Conservation (phyloP, 176 grass and related monocot genomes). For the Aegilops sharonensis region DNA sequence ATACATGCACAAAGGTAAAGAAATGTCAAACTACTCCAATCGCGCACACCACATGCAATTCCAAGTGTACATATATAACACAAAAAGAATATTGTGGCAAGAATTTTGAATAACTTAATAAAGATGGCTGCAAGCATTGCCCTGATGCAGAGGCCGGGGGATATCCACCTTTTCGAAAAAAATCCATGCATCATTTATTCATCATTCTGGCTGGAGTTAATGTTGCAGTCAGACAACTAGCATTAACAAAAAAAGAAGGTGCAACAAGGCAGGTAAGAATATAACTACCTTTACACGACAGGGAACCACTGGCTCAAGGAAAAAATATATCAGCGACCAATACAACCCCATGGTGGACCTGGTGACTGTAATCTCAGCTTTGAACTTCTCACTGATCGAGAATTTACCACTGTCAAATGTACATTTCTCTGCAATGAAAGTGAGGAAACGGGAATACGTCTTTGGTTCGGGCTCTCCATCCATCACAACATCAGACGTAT, state of each 20-base stretch:
- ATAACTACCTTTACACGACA: background rate
- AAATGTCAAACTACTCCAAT: background rate
- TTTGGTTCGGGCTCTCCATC: background rate
- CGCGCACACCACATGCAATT: background rate
- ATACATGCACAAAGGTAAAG: no score
- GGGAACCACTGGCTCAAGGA: background rate
- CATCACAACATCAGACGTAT: background rate
- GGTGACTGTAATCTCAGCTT: background rate
- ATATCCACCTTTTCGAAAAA: background rate
- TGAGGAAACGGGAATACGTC: background rate
- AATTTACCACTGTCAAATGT: background rate
- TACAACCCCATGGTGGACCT: background rate
- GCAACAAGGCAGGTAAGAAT: background rate
- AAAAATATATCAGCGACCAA: background rate
- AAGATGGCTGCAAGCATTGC: no score
- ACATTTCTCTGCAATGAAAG: background rate
- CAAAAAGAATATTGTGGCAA: background rate
- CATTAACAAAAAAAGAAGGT: background rate
- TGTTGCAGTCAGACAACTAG: background rate
- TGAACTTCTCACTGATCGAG: background rate
- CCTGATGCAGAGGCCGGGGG: background rate
- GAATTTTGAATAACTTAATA: no score
- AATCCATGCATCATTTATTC: background rate
- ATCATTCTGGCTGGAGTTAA: background rate
- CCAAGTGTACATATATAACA: background rate